These are phyloP conservation scores for Hemileccinum hortonii DNA, from an alignment of 1,284 basidiomycete genomes.

Conservation along the genomic window DNA sequence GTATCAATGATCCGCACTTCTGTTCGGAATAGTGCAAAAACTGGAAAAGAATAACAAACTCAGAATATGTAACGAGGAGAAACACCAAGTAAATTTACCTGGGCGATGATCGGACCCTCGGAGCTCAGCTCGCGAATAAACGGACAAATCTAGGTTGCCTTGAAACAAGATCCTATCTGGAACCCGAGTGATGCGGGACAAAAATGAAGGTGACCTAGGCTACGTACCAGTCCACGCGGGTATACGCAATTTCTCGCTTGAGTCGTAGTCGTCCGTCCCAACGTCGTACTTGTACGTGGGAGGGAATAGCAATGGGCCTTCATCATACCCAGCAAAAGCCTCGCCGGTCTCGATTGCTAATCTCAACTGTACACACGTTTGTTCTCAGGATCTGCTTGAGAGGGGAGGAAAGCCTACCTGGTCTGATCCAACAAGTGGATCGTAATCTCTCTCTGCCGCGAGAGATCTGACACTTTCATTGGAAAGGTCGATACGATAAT, in stretches of 20 bases:
- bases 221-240: constrained; percentile 92
- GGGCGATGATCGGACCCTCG: constrained; percentile 93
- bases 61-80: neutral
- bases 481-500: constrained; percentile 89
- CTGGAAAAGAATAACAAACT: constrained; percentile 38
- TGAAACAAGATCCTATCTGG: constrained; percentile 89
- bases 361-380: constrained; percentile 50
- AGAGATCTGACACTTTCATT: constrained; percentile 77
- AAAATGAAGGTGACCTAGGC: neutral
- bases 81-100: constrained; percentile 42
- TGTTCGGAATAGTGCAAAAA: constrained; percentile 82
- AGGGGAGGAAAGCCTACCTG: constrained; percentile 53
- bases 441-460: constrained; percentile 65
- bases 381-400: neutral
- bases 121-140: constrained; percentile 78
- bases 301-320: constrained; percentile 84
- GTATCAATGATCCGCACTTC: constrained; percentile 80
- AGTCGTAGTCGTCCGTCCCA: constrained; percentile 86
- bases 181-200: constrained; percentile 1
- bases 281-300: constrained; percentile 90
- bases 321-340: constrained; percentile 84
- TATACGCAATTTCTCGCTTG: constrained; percentile 93
- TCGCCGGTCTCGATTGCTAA: constrained; percentile 66
- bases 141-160: constrained; percentile 66
- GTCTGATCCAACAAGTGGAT: constrained; percentile 76